Base-by-base conservation (phyloP, 2,329 filamentous ascomycete genomes). In the Herpotrichia juniperi region DNA sequence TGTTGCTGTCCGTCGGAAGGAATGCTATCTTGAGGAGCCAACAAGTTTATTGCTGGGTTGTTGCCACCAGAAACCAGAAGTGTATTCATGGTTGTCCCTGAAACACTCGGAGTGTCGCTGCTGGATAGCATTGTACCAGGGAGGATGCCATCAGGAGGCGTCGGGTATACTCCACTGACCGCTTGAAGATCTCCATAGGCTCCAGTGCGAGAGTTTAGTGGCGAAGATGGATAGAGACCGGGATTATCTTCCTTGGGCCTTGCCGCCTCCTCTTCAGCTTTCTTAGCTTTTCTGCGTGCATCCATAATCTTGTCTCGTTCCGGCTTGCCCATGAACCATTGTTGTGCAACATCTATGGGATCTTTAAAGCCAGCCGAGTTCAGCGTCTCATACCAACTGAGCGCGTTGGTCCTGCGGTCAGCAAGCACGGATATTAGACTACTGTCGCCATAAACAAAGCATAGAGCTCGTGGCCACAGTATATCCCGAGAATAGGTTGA, bases 191-290 rank as follows among this genome's bases (percentile, higher is more conserved):
- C 73, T 7, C 68, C 71, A 50, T 73, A 72, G 6, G 59, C 54
- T 5, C 67, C 66, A 30, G 58, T 56, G 14, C 74, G 65, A 30
- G 67, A 62, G 44, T 74, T 72, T 10, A 74, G 50, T 7, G 74
- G 73, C 9, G 74, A 76, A 4, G 74, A 73, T 3, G 73, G 66
- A 35, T 66, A 63, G 2, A 71, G 48, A 4, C 52, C 58, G 7
- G 58, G 50, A 16, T 55, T 53, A 14, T 74, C 70, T 10, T 71
- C 67, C 49, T 70, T 72, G 17, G 56, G 57, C 32, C 62, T 64
- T 17, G 59, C 51, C 44, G 82, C 76, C 1, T 78, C 81, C 56
- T 77, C 82, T 21, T 79, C 76, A 21, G 71, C 73, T 60, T 73
- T 79, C 12, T 69, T 64, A 58, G 83, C 75, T 43, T 69, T 65